Evolutionary conservation across 139 green algal genomes (phyloP).

Genomic region (Asterochloris sp.): DNA sequence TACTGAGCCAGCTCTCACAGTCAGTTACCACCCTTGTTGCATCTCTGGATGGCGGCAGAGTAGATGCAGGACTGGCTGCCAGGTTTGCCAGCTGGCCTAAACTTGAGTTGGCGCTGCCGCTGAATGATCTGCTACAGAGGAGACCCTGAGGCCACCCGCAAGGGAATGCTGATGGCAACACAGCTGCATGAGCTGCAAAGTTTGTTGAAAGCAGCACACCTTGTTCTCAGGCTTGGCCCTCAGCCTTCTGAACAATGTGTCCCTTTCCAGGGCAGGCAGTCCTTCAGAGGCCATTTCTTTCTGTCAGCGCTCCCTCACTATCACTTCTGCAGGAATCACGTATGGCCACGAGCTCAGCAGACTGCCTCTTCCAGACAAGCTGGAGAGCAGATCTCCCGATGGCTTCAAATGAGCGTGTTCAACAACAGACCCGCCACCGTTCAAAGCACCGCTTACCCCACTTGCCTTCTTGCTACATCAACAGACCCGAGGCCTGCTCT

Average conservation of each 20-base stretch:
- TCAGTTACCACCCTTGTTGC: neutral
- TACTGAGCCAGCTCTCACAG: neutral
- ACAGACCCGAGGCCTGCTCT: too few relatives aligned
- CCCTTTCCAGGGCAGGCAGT: conserved; percentile 53
- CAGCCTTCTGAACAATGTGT: conserved; percentile 84
- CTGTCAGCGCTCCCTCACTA: neutral
- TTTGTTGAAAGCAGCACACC: conserved; percentile 34
- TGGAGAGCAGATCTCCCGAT: too few relatives aligned
- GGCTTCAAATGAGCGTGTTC: too few relatives aligned
- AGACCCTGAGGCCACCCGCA: neutral
- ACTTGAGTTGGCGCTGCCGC: neutral
- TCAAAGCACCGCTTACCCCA: too few relatives aligned
- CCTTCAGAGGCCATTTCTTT: neutral
- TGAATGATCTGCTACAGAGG: neutral
- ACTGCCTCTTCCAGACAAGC: too few relatives aligned
- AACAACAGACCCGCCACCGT: too few relatives aligned
- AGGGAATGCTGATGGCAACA: neutral
- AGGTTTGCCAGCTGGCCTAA: neutral
- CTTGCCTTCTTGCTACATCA: too few relatives aligned
- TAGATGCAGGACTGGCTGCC: neutral
- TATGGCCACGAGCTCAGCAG: too few relatives aligned
- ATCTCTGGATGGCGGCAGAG: neutral
- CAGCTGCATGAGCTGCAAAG: neutral
- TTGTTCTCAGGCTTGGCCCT: conserved; percentile 88
- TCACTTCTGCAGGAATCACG: too few relatives aligned